phyloP scores from a whole-genome alignment of 2,329 filamentous ascomycete species.

The Westerdykella aurantiaca region DNA sequence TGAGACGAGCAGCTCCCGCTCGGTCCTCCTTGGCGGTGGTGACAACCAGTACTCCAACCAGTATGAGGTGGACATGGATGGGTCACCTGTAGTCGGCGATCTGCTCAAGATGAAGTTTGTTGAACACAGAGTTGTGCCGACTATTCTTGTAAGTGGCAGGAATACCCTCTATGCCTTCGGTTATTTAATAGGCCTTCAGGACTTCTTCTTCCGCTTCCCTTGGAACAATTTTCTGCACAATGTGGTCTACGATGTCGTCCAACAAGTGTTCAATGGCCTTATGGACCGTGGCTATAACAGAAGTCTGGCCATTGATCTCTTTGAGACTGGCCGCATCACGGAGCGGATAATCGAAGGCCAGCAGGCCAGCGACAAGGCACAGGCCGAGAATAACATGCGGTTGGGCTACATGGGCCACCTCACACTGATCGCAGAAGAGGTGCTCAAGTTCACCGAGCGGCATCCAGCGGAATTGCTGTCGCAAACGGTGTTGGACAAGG shows the following conservation, averaged over 20 bases:
- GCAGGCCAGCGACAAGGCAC: slow-evolving; percentile 75
- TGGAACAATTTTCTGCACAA: slow-evolving; percentile 99
- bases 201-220: slow-evolving; percentile 96
- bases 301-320: slow-evolving; percentile 82
- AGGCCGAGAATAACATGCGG: slow-evolving; percentile 76
- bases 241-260: slow-evolving; percentile 96
- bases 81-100: slow-evolving; percentile 82
- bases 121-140: slow-evolving; percentile 87
- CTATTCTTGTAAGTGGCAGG: slow-evolving; percentile 68
- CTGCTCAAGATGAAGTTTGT: slow-evolving; percentile 95
- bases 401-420: slow-evolving; percentile 98
- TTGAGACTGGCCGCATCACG: slow-evolving; percentile 84
- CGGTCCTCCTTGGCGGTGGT: slow-evolving; percentile 31
- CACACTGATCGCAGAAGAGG: slow-evolving; percentile 94
- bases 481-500: slow-evolving; percentile 75
- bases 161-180: slow-evolving; percentile 1
- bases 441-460: slow-evolving; percentile 95
- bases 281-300: slow-evolving; percentile 96
- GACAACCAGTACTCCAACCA: slow-evolving; percentile 30
- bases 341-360: slow-evolving; percentile 90
- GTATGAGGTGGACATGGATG: slow-evolving; percentile 56
- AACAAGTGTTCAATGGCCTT: slow-evolving; percentile 97
- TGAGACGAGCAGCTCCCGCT: slow-evolving; percentile 29
- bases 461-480: slow-evolving; percentile 85
- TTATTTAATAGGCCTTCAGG: slow-evolving; percentile 45